Conservation (phyloP, 345 rosid species). For the Aethionema arabicum region DNA sequence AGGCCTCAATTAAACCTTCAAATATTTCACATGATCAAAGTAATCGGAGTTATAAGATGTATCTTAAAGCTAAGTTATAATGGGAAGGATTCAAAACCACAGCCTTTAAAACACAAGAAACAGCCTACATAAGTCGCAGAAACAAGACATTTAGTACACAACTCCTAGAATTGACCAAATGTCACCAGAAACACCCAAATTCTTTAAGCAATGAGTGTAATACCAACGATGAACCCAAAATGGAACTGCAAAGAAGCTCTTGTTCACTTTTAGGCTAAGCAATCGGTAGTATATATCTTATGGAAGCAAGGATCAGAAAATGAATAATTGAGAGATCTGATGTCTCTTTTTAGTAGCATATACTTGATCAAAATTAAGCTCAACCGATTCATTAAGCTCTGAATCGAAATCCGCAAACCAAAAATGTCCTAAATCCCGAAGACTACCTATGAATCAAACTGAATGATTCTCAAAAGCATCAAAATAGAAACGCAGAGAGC, state of each 20-base stretch:
- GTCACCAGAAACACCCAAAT: background rate
- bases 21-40: background rate
- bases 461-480: background rate
- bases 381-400: background rate
- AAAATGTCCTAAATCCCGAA: background rate
- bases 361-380: background rate
- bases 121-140: too few relatives aligned
- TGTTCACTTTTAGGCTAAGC: conserved; percentile 2
- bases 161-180: background rate
- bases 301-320: background rate
- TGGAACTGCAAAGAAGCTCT: background rate
- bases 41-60: background rate
- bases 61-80: background rate
- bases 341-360: background rate
- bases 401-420: background rate
- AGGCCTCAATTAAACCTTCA: background rate
- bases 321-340: background rate
- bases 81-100: background rate
- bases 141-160: background rate
- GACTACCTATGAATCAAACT: background rate
- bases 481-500: background rate
- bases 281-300: background rate
- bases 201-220: background rate
- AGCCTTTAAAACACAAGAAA: background rate
- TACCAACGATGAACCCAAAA: background rate